phyloP scores from a whole-genome alignment of 257 asterid species.

The Rehmannia glutinosa region DNA sequence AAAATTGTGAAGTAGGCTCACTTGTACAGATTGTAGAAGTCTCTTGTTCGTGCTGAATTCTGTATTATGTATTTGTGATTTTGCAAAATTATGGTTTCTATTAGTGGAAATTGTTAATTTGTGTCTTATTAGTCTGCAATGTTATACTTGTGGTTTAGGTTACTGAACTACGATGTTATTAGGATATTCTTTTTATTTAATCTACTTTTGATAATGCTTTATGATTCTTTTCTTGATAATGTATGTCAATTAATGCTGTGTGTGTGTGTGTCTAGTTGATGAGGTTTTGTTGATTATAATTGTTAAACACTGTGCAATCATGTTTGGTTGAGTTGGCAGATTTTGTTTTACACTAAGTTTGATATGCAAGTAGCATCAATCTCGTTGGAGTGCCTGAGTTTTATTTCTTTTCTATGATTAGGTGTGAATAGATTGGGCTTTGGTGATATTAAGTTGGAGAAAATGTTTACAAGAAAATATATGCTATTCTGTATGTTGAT shows the following conservation, averaged over 20 bases:
- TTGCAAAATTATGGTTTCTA: not conserved
- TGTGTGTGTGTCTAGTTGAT: not conserved
- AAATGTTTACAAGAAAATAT: not conserved
- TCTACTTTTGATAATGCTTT: not conserved
- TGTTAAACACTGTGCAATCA: too few species aligned
- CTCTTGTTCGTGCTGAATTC: not conserved
- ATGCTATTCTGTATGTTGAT: not conserved
- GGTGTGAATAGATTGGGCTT: not conserved
- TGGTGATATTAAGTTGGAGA: not conserved
- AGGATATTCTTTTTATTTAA: not conserved
- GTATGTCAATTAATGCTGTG: not conserved
- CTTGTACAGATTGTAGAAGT: not conserved
- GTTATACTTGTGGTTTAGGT: not conserved
- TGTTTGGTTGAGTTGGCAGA: constrained; percentile 9
- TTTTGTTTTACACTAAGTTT: not conserved
- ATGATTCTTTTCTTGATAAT: not conserved
- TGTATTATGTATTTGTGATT: not conserved
- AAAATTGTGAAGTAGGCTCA: not conserved
- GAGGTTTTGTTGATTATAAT: not conserved
- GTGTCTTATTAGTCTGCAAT: not conserved
- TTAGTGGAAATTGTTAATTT: constrained; percentile 2
- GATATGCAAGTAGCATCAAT: not conserved
- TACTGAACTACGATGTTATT: too few species aligned
- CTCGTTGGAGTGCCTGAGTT: not conserved
- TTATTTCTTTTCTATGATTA: not conserved